Conservation (phyloP, 2,329 filamentous ascomycete species). For the Ophiostoma pallidulum region DNA sequence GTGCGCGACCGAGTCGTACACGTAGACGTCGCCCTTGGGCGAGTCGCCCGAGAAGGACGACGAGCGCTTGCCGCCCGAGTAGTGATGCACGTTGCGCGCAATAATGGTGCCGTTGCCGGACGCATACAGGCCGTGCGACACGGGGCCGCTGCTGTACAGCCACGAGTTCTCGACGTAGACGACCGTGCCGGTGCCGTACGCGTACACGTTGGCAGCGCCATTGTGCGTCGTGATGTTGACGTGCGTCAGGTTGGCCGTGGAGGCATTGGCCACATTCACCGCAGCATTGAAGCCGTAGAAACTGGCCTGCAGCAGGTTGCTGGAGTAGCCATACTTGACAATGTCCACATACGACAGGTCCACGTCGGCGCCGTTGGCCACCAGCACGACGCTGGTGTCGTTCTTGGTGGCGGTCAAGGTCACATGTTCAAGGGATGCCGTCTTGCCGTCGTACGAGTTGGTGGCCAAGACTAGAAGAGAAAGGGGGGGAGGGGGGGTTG, state of each 20-base stretch:
- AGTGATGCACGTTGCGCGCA: constrained; percentile 6
- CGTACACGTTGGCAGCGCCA: constrained; percentile 10
- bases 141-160: constrained; percentile 12
- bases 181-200: constrained; percentile 8
- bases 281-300: constrained; percentile 13
- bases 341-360: not conserved
- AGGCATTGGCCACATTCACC: constrained; percentile 11
- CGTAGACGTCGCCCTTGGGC: constrained; percentile 1
- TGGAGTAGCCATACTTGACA: constrained; percentile 7
- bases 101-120: constrained; percentile 12
- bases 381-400: constrained; percentile 8
- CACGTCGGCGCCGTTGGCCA: not conserved
- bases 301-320: constrained; percentile 6
- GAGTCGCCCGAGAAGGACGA: constrained; percentile 13
- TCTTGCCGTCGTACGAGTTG: not conserved
- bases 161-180: constrained; percentile 2
- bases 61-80: constrained; percentile 6
- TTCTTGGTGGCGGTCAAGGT: not conserved
- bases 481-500: too few species aligned
- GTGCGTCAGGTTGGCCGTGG: not conserved
- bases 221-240: constrained; percentile 10
- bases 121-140: constrained; percentile 11
- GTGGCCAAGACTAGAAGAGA: too few species aligned
- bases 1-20: constrained; percentile 9
- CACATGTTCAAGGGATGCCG: not conserved